Evolutionary conservation across 345 rosid species (phyloP).

Genomic region (Brassica carinata): DNA sequence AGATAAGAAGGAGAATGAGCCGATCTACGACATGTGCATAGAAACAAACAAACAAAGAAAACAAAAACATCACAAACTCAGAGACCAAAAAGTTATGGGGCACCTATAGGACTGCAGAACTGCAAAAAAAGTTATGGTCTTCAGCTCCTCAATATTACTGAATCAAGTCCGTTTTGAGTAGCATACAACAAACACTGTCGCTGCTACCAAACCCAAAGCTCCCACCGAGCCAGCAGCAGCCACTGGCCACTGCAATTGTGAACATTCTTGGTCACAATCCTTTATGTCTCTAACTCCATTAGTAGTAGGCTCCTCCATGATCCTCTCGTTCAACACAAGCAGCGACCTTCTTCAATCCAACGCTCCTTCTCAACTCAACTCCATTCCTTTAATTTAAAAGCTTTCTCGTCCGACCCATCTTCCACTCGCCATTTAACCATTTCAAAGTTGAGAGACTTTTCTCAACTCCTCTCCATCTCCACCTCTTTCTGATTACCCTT

Average conservation of each 20-base stretch:
- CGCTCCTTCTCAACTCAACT: slow-evolving; percentile 36
- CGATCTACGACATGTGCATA: slow-evolving; percentile 15
- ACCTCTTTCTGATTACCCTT: slow-evolving; percentile 49
- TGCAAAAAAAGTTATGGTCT: background rate
- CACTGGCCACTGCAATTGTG: slow-evolving; percentile 46
- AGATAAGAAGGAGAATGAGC: background rate
- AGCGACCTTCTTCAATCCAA: slow-evolving; percentile 46
- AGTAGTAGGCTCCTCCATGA: background rate
- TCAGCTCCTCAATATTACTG: background rate
- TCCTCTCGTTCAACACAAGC: slow-evolving; percentile 46
- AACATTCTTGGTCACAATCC: slow-evolving; percentile 8
- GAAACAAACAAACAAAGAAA: too few species aligned
- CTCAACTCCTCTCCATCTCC: slow-evolving; percentile 40
- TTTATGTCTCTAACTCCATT: slow-evolving; percentile 35
- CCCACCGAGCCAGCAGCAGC: slow-evolving; percentile 52
- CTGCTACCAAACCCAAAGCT: slow-evolving; percentile 44
- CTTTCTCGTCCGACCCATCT: slow-evolving; percentile 37
- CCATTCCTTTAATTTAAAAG: slow-evolving; percentile 34
- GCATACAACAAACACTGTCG: slow-evolving; percentile 47
- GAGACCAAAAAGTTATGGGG: background rate
- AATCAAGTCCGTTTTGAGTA: slow-evolving; percentile 39
- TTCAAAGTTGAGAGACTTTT: slow-evolving; percentile 46
- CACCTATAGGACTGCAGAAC: background rate
- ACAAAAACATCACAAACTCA: too few species aligned
- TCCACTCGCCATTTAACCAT: slow-evolving; percentile 37